Percentiles rank a stretch among this genome's conserved stretches.
phyloP scores from a whole-genome alignment of 805 yeast genomes.

The Starmerella bombicola region DNA sequence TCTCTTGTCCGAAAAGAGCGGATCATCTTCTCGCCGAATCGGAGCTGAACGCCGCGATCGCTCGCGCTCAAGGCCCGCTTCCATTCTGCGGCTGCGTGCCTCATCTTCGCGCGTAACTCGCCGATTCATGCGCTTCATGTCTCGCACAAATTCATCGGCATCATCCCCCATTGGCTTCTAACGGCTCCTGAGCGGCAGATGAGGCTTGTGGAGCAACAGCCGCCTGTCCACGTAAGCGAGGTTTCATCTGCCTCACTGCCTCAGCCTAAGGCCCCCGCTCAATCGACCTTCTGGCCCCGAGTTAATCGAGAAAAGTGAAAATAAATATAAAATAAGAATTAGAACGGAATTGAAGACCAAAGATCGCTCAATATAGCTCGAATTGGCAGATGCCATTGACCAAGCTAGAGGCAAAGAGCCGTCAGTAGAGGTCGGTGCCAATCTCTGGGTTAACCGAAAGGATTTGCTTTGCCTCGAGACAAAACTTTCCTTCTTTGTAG shows the following conservation, averaged over 20 bases:
- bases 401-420: no score
- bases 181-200: no score
- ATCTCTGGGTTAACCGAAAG: neutral
- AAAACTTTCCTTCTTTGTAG: constrained; percentile 18
- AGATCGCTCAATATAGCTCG: no score
- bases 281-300: no score
- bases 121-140: constrained; percentile 11
- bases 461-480: constrained; percentile 11
- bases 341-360: no score
- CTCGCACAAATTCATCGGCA: constrained; percentile 14
- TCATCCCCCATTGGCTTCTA: constrained; percentile 16
- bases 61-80: constrained; percentile 11
- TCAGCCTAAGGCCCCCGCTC: no score
- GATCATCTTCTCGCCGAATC: constrained; percentile 7
- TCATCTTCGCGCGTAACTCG: constrained; percentile 16
- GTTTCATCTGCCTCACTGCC: no score
- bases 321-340: no score
- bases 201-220: neutral
- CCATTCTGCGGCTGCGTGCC: constrained; percentile 13
- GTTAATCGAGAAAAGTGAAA: neutral
- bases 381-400: no score
- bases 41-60: constrained; percentile 7
- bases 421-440: no score
- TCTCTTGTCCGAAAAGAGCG: constrained; percentile 1
- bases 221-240: no score